Evolutionary conservation across 345 rosid species (phyloP).

Genomic region (Trapa incisa): DNA sequence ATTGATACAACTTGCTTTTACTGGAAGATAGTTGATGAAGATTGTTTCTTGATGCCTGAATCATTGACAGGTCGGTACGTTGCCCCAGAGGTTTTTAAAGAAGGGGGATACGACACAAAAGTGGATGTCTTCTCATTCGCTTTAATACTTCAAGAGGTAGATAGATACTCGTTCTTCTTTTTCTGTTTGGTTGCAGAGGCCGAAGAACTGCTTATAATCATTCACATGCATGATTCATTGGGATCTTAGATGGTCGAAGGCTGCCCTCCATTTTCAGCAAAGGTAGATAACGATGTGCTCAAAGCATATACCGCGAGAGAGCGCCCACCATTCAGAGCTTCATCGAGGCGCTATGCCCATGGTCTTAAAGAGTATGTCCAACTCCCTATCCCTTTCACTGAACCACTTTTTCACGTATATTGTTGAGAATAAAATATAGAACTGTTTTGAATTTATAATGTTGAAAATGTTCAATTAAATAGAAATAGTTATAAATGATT

Average conservation of each 20-base stretch:
- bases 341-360: constrained; percentile 59
- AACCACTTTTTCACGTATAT: not conserved
- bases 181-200: not conserved
- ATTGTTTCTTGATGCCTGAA: not conserved
- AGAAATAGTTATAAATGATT: too few species aligned
- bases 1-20: not conserved
- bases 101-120: constrained; percentile 72
- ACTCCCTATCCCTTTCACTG: not conserved
- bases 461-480: too few species aligned
- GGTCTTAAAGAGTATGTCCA: constrained; percentile 65
- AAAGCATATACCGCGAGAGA: constrained; percentile 32
- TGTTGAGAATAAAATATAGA: too few species aligned
- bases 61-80: constrained; percentile 59
- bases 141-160: constrained; percentile 81
- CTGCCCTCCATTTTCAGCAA: constrained; percentile 52
- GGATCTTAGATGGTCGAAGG: constrained; percentile 77
- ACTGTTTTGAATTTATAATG: too few species aligned
- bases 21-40: not conserved
- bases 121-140: constrained; percentile 94
- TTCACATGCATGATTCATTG: not conserved
- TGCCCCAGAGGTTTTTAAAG: constrained; percentile 73
- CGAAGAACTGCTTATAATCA: not conserved
- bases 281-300: constrained; percentile 53
- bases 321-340: constrained; percentile 67
- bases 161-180: not conserved